Evolutionary conservation across 164 flowering plant species (phyloP).

Genomic region (Macadamia tetraphylla): DNA sequence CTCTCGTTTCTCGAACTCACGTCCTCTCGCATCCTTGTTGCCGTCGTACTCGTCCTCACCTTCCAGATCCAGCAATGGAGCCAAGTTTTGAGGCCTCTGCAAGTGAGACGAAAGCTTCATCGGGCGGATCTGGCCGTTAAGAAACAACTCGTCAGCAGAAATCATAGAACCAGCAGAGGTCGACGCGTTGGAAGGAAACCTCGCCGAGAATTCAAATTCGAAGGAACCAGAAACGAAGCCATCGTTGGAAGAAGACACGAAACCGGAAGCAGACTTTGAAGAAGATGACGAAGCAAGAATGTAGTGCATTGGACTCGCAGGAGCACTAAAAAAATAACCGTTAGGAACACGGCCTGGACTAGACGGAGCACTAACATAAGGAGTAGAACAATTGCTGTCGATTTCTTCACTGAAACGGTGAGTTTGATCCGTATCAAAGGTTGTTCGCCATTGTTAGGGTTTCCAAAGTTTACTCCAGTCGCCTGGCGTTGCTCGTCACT

Average conservation of each 20-base stretch:
- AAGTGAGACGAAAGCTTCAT: constrained; percentile 62
- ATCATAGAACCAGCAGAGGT: constrained; percentile 40
- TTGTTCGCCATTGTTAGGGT: constrained; percentile 13
- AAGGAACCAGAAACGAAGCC: constrained; percentile 17
- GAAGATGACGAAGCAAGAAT: constrained; percentile 17
- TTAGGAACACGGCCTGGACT: constrained; percentile 43
- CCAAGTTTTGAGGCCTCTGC: constrained; percentile 46
- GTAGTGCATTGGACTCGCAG: constrained; percentile 65
- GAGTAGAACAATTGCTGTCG: constrained; percentile 65
- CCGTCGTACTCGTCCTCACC: constrained; percentile 30
- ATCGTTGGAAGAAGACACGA: background rate
- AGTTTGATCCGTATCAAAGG: background rate
- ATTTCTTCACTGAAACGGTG: constrained; percentile 23
- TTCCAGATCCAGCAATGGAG: constrained; percentile 50
- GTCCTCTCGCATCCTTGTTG: constrained; percentile 2
- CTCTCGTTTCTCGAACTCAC: constrained; percentile 10
- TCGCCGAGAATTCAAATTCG: constrained; percentile 61
- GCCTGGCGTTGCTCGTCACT: constrained; percentile 11
- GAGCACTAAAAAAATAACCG: constrained; percentile 63
- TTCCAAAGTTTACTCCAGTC: constrained; percentile 6
- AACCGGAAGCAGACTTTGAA: constrained; percentile 8
- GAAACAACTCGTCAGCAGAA: constrained; percentile 71
- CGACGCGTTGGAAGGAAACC: constrained; percentile 21
- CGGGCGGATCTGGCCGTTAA: constrained; percentile 78
- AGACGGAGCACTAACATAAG: constrained; percentile 67